phyloP scores from a whole-genome alignment of 345 rosid species.

The Sonneratia caseolaris region DNA sequence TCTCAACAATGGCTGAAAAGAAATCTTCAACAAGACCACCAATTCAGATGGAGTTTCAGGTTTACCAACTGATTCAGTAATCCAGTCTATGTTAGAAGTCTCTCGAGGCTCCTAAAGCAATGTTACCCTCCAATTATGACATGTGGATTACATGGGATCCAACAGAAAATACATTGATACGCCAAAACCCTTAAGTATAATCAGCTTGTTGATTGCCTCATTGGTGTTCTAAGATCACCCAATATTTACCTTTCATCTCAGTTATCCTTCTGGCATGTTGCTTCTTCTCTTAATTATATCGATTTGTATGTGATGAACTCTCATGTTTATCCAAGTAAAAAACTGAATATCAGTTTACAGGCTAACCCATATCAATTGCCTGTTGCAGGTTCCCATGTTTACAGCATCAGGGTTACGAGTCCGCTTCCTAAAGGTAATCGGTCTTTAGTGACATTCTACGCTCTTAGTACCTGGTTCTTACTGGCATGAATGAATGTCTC shows the following conservation, averaged over 20 bases:
- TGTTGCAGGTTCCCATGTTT: conserved; percentile 88
- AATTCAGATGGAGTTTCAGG: conserved; percentile 99
- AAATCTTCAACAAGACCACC: conserved; percentile 97
- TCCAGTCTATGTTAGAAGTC: not conserved
- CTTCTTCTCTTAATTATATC: not conserved
- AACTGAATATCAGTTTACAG: not conserved
- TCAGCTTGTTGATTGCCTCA: not conserved
- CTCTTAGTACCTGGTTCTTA: not conserved
- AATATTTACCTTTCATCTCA: not conserved
- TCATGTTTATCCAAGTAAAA: not conserved
- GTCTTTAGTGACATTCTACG: not conserved
- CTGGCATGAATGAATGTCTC: conserved; percentile 8
- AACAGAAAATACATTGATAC: not conserved
- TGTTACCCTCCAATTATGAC: not conserved
- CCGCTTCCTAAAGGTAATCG: conserved; percentile 80
- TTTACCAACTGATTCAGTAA: conserved; percentile 17
- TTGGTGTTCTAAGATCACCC: not conserved
- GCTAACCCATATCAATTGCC: conserved; percentile 1
- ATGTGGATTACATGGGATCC: not conserved
- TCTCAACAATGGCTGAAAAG: conserved; percentile 89
- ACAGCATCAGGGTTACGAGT: conserved; percentile 98
- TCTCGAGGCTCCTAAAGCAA: not conserved
- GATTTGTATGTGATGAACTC: not conserved
- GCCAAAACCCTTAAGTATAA: not conserved
- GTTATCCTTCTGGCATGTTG: not conserved